Base-by-base conservation (phyloP, 2,329 filamentous ascomycete species). In the Colletotrichum higginsianum region DNA sequence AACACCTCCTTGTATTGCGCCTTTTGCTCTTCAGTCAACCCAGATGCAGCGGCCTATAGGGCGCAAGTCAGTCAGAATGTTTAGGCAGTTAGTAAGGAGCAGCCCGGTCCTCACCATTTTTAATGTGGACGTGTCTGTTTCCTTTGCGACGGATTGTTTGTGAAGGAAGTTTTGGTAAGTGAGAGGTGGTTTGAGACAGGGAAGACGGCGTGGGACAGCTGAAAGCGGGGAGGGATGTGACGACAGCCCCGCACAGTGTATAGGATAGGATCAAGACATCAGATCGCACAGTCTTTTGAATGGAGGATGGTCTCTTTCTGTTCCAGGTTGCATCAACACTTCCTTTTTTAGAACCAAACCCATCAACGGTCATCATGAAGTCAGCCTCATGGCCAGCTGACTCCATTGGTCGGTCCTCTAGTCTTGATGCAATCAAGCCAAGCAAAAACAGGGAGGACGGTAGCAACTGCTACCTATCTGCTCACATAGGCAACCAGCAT, bases 1-100 rank as follows among this genome's bases (percentile, higher is more conserved):
- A 99, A 99, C 66, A 96, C 96, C 89, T 99, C 96, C 93, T 98
- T 99, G 90, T 98, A 99, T 89, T 99, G 96, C 83, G 96, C 98
- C 84, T 98, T 96, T 91, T 99, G 96, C 88, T 99, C 96, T 90
- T 99, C 96, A 79, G 96, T 98, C 82, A 99, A 68, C 65, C 44
- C 64, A 67, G 64, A 50, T 56, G 53, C 53, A 53, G 67, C 53
- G 42, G 68, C 65, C 68, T 71, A 38, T 18, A 44, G 21, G 47
- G 44, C 35, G 1, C 18, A 40, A 12, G 26, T 58, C 15, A 63
- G 65, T 46, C 26, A n/a, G 1, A 21, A 23, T 18, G 40, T 12
- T 15, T 13, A 23, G 8, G 9, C 15, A n/a, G 30, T 12, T 35
- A 38, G 9, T 57, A 15, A 38, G 13, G 15, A 30, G 21, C 44